A percentile compares a stretch with the other conserved stretches of the same genome.
phyloP scores from a whole-genome alignment of 2,329 filamentous ascomycete species.

The Thyridium curvatum region DNA sequence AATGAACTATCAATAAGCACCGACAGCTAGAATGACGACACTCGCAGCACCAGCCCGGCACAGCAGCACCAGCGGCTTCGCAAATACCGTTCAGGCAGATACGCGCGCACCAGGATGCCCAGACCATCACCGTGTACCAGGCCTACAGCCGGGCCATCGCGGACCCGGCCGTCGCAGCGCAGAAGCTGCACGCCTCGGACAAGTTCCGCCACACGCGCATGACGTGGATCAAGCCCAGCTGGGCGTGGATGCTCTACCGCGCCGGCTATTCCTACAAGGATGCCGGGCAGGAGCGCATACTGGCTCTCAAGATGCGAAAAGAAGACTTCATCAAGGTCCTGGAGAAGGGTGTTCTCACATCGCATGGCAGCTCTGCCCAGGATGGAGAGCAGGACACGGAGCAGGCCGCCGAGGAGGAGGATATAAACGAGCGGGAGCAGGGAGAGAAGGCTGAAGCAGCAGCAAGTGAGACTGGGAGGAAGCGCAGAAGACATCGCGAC shows the following conservation, averaged over 20 bases:
- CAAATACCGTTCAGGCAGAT: constrained; percentile 40
- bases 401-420: background rate
- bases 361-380: constrained; percentile 9
- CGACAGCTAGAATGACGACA: too few species aligned
- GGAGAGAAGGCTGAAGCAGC: background rate
- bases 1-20: too few species aligned
- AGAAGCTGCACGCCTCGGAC: constrained; percentile 45
- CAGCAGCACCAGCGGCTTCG: too few species aligned
- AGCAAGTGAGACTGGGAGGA: too few species aligned
- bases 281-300: constrained; percentile 43
- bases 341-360: constrained; percentile 23
- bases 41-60: too few species aligned
- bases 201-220: constrained; percentile 47
- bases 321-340: constrained; percentile 43
- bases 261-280: constrained; percentile 55
- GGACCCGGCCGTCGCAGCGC: constrained; percentile 38
- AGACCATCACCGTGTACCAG: constrained; percentile 56
- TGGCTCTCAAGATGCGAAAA: constrained; percentile 50
- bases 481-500: background rate
- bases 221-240: constrained; percentile 62
- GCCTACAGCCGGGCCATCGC: constrained; percentile 51
- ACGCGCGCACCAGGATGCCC: constrained; percentile 48
- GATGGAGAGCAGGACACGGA: background rate
- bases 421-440: constrained; percentile 13
- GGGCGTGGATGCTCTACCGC: constrained; percentile 60